Percentiles rank a stretch among this genome's conserved stretches.
Conservation (phyloP, 2,329 filamentous ascomycete species). For the Xylaria sp. region DNA sequence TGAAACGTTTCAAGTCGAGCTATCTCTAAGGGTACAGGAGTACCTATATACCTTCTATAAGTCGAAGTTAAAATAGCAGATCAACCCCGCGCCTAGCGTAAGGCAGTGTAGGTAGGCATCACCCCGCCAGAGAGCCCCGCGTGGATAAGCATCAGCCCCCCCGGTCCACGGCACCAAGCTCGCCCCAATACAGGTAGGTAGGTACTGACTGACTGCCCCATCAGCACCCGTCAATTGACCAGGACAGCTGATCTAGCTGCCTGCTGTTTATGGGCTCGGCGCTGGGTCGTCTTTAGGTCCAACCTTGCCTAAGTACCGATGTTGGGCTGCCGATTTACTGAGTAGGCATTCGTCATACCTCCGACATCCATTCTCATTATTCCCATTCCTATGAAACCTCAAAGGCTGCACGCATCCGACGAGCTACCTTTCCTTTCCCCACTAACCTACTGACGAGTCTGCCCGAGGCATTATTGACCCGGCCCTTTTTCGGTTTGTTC, state of each 20-base stretch:
- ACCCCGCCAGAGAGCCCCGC: slow-evolving; percentile 20
- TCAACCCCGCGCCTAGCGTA: slow-evolving; percentile 21
- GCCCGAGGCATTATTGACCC: background rate
- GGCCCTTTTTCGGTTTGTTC: background rate
- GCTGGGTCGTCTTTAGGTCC: background rate
- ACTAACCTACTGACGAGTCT: background rate
- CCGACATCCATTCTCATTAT: slow-evolving; percentile 15
- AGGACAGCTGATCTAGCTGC: slow-evolving; percentile 33
- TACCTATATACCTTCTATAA: background rate
- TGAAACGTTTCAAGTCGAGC: slow-evolving; percentile 2
- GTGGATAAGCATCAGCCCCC: slow-evolving; percentile 21
- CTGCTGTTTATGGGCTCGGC: slow-evolving; percentile 19
- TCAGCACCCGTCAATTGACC: slow-evolving; percentile 28
- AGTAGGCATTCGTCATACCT: slow-evolving; percentile 34
- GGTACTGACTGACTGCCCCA: background rate
- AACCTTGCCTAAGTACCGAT: background rate
- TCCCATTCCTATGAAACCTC: slow-evolving; percentile 24
- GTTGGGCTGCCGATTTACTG: slow-evolving; percentile 11
- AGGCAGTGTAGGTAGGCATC: background rate
- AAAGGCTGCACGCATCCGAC: background rate
- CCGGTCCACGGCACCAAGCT: background rate
- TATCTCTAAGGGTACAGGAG: background rate
- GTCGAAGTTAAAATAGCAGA: background rate
- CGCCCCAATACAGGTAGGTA: background rate
- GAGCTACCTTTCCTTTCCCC: background rate